A percentile compares a stretch with the other conserved stretches of the same genome.
These are phyloP conservation scores for Neurospora terricola DNA, from an alignment of 495 filamentous ascomycete species.

Conservation along the genomic window DNA sequence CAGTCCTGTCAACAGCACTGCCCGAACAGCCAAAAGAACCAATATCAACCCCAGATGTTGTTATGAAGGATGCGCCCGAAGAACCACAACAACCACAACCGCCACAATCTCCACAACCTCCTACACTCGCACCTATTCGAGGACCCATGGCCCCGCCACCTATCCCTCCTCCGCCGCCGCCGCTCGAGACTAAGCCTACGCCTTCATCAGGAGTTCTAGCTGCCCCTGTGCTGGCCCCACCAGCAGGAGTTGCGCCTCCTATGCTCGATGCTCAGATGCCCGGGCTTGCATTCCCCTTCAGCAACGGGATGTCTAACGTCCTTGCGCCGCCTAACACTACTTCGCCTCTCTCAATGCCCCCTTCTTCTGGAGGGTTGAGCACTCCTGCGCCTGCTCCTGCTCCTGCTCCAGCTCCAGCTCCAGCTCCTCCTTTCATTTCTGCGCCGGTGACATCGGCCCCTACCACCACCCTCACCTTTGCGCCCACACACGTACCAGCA, in stretches of 20 bases:
- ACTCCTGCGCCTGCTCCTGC: neutral
- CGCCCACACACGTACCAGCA: neutral
- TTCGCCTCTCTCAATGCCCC: slow-evolving; percentile 26
- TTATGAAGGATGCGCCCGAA: neutral
- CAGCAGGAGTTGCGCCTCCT: slow-evolving; percentile 10
- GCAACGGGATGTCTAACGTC: slow-evolving; percentile 22
- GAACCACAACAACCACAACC: neutral
- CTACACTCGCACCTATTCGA: slow-evolving; percentile 3
- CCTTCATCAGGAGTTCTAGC: slow-evolving; percentile 30
- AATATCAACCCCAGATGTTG: neutral
- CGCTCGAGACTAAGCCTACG: slow-evolving; percentile 21
- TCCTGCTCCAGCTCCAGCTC: slow-evolving; percentile 1
- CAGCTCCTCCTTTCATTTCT: neutral
- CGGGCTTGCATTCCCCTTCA: slow-evolving; percentile 12
- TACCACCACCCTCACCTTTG: neutral
- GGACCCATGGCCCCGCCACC: slow-evolving; percentile 8
- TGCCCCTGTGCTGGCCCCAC: slow-evolving; percentile 28
- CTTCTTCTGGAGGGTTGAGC: neutral
- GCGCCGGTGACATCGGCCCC: slow-evolving; percentile 3
- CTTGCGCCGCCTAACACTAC: slow-evolving; percentile 36
- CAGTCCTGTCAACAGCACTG: neutral
- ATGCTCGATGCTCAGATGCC: slow-evolving; percentile 16
- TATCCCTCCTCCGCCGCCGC: slow-evolving; percentile 17
- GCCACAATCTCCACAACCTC: neutral
- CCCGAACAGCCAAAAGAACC: neutral